Evolutionary conservation across 768 basidiomycete species (phyloP), one percentile per base, ranked within the genome.

Genomic region (Leccinum rimulosum): DNA sequence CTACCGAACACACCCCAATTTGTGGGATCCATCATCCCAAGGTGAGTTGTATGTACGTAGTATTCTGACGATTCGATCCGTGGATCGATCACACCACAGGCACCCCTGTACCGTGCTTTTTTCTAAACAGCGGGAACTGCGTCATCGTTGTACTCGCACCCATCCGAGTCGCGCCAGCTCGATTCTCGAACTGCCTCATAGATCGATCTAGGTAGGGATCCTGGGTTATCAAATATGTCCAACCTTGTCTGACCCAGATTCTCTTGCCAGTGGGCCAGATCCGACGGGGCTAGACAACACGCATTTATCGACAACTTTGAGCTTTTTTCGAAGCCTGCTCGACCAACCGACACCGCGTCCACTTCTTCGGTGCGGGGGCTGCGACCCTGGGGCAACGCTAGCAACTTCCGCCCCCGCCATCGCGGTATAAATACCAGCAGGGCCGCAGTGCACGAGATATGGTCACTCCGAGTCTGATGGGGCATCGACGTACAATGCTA

Each of bases 41-140:
- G n/a, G 19, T 30, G 43, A 31, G 35, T 38, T 40, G 38, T 56
- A 50, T 27, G 47, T 57, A 50, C 52, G 61, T 62, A 49, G 55
- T 31, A 52, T 9, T 28, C 54, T 9, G 51, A 27, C 61, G 53
- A 65, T 65, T 50, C 22, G 43, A 43, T 57, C 55, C 55, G 22
- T 36, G 27, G 43, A 61, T 66, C 57, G 55, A 35, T 35, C 33
- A 1, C 33, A 35, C 33, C 30, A 51, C 43, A 51, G 15, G 45
- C 10, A 35, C 31, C 4, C 3, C 19, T 19, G 48, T 14, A 15
- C 36, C 14, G 4, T 48, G 49, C 9, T 12, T 25, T 54, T 54
- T 55, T 63, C 36, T 40, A 0, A 63, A 63, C 27, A 28, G 35
- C 35, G 22, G 49, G 47, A 35, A 33, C 19, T 17, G 17, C 52